Conservation (phyloP, 2,329 filamentous ascomycete genomes). For the Colletotrichum nymphaeae region DNA sequence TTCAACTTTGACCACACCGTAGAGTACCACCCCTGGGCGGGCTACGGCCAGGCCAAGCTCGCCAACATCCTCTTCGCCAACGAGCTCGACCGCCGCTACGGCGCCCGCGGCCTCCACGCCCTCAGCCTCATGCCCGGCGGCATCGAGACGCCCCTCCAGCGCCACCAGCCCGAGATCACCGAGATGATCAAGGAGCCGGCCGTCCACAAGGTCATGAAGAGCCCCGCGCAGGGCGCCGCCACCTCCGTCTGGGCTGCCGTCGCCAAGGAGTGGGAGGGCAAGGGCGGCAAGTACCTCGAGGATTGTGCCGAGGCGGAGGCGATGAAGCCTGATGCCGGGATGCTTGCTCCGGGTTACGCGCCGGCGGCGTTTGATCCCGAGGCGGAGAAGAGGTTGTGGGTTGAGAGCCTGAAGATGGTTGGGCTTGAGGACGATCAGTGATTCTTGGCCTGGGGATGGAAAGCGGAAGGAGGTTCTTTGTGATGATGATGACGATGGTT, state of each 20-base stretch:
- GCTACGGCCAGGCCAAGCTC: slow-evolving; percentile 62
- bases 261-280: slow-evolving; percentile 53
- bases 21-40: slow-evolving; percentile 49
- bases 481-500: background rate
- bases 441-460: background rate
- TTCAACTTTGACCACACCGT: slow-evolving; percentile 37
- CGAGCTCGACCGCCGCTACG: slow-evolving; percentile 62
- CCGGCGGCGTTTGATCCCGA: slow-evolving; percentile 36
- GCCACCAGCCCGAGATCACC: background rate
- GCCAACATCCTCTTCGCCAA: slow-evolving; percentile 64
- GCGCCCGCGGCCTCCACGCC: slow-evolving; percentile 39
- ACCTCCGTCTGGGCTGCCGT: slow-evolving; percentile 58
- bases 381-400: slow-evolving; percentile 29
- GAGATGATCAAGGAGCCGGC: background rate
- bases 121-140: slow-evolving; percentile 30
- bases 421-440: slow-evolving; percentile 28
- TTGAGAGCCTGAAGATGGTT: slow-evolving; percentile 31
- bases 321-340: slow-evolving; percentile 13
- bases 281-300: slow-evolving; percentile 58
- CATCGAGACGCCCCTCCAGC: slow-evolving; percentile 27
- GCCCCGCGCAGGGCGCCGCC: slow-evolving; percentile 56
- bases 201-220: slow-evolving; percentile 10
- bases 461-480: background rate
- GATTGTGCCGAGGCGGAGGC: slow-evolving; percentile 49
- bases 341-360: slow-evolving; percentile 34